Evolutionary conservation across 2,329 filamentous ascomycete species (phyloP).

Genomic region (Pyrenochaeta sp.): DNA sequence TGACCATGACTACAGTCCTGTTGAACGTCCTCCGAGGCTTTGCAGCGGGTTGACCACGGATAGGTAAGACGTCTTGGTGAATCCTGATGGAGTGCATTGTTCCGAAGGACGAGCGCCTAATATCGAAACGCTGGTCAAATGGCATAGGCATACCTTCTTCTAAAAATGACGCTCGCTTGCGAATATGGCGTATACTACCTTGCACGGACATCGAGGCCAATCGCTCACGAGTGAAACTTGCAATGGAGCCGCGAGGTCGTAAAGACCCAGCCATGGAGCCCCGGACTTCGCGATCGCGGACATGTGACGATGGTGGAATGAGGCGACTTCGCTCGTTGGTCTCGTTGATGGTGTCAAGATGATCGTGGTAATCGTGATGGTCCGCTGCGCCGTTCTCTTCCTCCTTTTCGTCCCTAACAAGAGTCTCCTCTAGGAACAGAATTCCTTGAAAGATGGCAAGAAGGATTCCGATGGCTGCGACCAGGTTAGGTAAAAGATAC

Average conservation of each 20-base stretch:
- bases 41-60: slow-evolving; percentile 18
- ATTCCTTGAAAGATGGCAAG: slow-evolving; percentile 82
- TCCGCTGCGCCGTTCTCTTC: slow-evolving; percentile 46
- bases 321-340: slow-evolving; percentile 73
- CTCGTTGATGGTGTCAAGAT: slow-evolving; percentile 76
- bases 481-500: slow-evolving; percentile 87
- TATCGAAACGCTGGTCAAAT: slow-evolving; percentile 45
- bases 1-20: slow-evolving; percentile 75
- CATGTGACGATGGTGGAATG: slow-evolving; percentile 54
- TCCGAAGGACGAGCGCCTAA: slow-evolving; percentile 47
- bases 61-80: slow-evolving; percentile 35
- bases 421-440: slow-evolving; percentile 82
- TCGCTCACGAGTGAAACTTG: slow-evolving; percentile 34
- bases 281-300: slow-evolving; percentile 48
- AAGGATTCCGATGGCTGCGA: slow-evolving; percentile 79
- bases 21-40: slow-evolving; percentile 60
- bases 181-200: slow-evolving; percentile 43
- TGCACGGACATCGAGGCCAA: slow-evolving; percentile 40
- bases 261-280: slow-evolving; percentile 37
- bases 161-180: slow-evolving; percentile 47
- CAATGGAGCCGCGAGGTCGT: slow-evolving; percentile 35
- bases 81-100: slow-evolving; percentile 49
- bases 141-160: slow-evolving; percentile 47
- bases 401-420: slow-evolving; percentile 40
- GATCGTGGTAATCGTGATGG: slow-evolving; percentile 53